Base-by-base conservation (phyloP, 225 moss, liverwort and hornwort genomes). In the Physcomitrellopsis africana region DNA sequence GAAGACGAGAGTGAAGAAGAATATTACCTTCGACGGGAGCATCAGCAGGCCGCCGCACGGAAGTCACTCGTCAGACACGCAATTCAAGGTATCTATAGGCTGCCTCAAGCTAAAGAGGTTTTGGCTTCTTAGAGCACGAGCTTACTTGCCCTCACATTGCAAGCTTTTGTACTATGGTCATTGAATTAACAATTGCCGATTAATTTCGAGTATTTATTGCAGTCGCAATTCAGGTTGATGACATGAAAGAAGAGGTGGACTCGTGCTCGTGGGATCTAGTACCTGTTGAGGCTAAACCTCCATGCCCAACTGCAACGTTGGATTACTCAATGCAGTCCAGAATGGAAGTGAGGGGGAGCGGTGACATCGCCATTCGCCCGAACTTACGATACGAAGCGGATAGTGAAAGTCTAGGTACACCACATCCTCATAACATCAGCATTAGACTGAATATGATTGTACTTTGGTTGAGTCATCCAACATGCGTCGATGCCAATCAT, bases 151-250 rank as follows among this genome's bases (percentile, higher is more conserved):
- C 32, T 37, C 32, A 37, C 32, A 37, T 37, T 37, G 32, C 32
- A 37, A 37, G 32, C 32, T 37, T 37, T 37, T 37, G 32, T 37
- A 4, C 32, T 1, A 2, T 7, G 32, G 32, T 37, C 32, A 37
- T 37, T 37, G 32, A 37, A 7, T 37, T 7, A 37, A 37, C 32
- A 37, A 4, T 5, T 37, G 7, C 32, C 4, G 7, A 37, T 37
- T 37, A 37, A 2, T 58, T 69, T 79, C 81, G 68, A 75, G 69
- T 60, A 68, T 65, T 10, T 45, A 51, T 72, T 83, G 78, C 87
- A 87, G 87, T 79, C 75, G 67, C 84, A 68, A 77, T 84, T 74
- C 79, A 87, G 84, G 87, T 77, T 63, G 87, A 81, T 63, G 84
- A 80, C 68, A 72, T 64, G 64, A 82, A 69, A 51, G 80, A 77